Base-by-base conservation (phyloP, 176 grass and related monocot species). In the Avena eriantha region DNA sequence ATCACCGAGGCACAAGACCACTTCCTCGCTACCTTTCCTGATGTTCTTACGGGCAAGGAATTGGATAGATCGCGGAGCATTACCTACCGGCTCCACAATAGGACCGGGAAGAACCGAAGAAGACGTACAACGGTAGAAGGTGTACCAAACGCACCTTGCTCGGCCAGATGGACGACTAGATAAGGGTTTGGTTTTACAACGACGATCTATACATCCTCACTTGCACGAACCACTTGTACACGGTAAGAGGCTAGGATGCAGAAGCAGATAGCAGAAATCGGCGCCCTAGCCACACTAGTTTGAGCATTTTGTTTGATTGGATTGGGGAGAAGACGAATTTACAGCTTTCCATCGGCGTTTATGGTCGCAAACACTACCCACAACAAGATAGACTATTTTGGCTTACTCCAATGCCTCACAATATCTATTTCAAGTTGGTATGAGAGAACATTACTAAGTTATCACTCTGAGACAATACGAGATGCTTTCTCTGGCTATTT, bases 331-430 rank as follows among this genome's bases (percentile, higher is more conserved):
- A 34, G 5, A 8, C 0, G 29, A 0, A 4, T 66, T 17, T 6
- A 10, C 2, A 66, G 5, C 13, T 7, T 15, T 4, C 3, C 0
- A 0, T 31, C 4, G 14, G 26, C 5, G 0, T 15, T 15, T 65
- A 7, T 0, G 0, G 1, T 66, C 26, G 3, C 5, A 31, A 33
- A 33, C 4, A 16, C 13, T 7, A 16, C 3, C 1, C 0, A 0
- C 0, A 13, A 66, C 12, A 3, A 1, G 14, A 33, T 39, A 21
- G 17, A 10, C 8, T 39, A 3, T 21, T 69, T 69, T 69, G 66
- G 67, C 3, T 69, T 69, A 17, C 31, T 68, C 31, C 64, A 68
- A 68, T 68, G 4, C 0, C 64, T 68, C 31, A 68, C 0, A 68
- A 35, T 8, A 35, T 68, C 35, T 29, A 9, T 68, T 68, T 68